Percentiles rank a stretch among this genome's conserved stretches.
phyloP scores from a whole-genome alignment of 1,139 yeast species.

The Saccharomyces pastorianus region DNA sequence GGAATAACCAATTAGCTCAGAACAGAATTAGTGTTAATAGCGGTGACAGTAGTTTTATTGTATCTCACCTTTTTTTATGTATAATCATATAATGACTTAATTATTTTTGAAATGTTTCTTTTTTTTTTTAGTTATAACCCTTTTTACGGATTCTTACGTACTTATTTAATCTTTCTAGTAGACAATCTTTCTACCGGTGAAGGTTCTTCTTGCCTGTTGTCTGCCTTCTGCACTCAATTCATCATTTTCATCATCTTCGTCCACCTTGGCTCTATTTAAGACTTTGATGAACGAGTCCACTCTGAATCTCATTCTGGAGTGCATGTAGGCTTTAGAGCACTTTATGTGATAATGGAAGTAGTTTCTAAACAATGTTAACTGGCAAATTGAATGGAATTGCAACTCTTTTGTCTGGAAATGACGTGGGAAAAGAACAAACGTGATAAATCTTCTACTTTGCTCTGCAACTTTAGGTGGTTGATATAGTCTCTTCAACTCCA shows the following conservation, averaged over 20 bases:
- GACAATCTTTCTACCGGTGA: slow-evolving; percentile 32
- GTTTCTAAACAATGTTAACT: slow-evolving; percentile 83
- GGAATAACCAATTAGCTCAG: background rate
- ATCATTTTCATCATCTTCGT: slow-evolving; percentile 52
- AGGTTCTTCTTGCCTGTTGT: slow-evolving; percentile 28
- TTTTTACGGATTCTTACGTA: background rate
- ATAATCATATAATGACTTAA: background rate
- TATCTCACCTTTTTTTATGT: background rate
- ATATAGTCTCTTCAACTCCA: slow-evolving; percentile 46
- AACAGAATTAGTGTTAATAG: background rate
- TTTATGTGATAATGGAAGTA: slow-evolving; percentile 97
- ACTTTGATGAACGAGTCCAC: slow-evolving; percentile 91
- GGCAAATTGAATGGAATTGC: slow-evolving; percentile 65
- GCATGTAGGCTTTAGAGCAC: slow-evolving; percentile 97
- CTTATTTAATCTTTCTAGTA: slow-evolving; percentile 12
- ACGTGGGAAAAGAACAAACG: slow-evolving; percentile 62
- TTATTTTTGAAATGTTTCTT: background rate
- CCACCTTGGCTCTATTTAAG: slow-evolving; percentile 94
- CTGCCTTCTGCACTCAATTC: slow-evolving; percentile 8
- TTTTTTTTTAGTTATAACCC: background rate
- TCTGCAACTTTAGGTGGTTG: slow-evolving; percentile 9
- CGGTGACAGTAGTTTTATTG: background rate
- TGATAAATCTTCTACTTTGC: slow-evolving; percentile 62
- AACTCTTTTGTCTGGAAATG: slow-evolving; percentile 39
- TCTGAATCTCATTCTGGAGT: slow-evolving; percentile 94